Conservation (phyloP, 345 rosid genomes). For the Cardiospermum halicacabum region DNA sequence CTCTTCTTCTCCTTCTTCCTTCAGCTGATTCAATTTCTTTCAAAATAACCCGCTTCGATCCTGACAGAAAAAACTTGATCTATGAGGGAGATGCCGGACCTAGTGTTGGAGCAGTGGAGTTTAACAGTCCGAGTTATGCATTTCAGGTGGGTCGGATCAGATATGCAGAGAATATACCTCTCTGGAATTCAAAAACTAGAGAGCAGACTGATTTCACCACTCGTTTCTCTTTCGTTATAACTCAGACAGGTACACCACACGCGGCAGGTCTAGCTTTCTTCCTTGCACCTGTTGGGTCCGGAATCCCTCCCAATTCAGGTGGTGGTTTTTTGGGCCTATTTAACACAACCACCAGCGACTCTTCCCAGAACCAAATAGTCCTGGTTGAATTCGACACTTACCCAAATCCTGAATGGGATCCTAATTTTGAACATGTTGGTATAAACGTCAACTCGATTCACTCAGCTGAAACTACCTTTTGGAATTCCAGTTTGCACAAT, state of each 20-base stretch:
- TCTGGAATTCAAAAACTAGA: constrained; percentile 30
- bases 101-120: constrained; percentile 24
- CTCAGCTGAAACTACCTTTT: constrained; percentile 18
- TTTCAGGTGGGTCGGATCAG: constrained; percentile 34
- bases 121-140: constrained; percentile 16
- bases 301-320: constrained; percentile 37
- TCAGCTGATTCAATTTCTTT: constrained; percentile 20
- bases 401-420: constrained; percentile 29
- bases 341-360: constrained; percentile 18
- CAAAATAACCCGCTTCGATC: constrained; percentile 19
- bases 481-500: constrained; percentile 29
- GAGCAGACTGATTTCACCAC: constrained; percentile 28
- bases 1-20: constrained; percentile 6
- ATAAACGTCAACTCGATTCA: constrained; percentile 33
- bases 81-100: constrained; percentile 34
- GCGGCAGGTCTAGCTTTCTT: constrained; percentile 38
- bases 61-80: background rate
- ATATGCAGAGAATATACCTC: constrained; percentile 17
- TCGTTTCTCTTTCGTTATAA: constrained; percentile 29
- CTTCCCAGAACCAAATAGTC: constrained; percentile 20
- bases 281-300: constrained; percentile 27
- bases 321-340: constrained; percentile 41
- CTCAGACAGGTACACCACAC: background rate
- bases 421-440: constrained; percentile 12
- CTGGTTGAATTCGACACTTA: constrained; percentile 30